Evolutionary conservation across 768 basidiomycete species (phyloP), one percentile per base, ranked within the genome.

Genomic region (Tylopilus sp.): DNA sequence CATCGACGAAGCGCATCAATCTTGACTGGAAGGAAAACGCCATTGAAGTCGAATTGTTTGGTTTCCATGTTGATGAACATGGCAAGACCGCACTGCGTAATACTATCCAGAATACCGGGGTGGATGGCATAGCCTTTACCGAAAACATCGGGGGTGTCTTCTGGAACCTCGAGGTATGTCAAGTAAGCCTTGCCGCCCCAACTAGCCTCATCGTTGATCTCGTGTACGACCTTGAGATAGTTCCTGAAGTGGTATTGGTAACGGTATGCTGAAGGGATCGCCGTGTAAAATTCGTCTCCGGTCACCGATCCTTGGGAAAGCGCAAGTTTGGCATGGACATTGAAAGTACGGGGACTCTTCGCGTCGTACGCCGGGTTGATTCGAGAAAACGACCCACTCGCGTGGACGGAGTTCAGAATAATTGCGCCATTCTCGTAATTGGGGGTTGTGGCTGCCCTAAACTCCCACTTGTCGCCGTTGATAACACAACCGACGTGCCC

Each of bases 41-140:
- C 66, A 4, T 62, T 66, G 46, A 67, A 67, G 42, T 67, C 66
- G 39, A 67, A 67, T 6, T 53, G 65, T 39, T 67, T 67, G 25
- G 61, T 61, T 21, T 58, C 56, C 60, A 62, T 61, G n/a, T 62
- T 62, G 50, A 61, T 61, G 47, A 61, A 61, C 66, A 67, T 63
- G 2, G 63, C 61, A 15, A 67, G 64, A 48, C 66, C 66, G 25
- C 63, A 65, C 44, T 67, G 66, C 17, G 66, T 67, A 43, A 67
- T 65, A 11, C 66, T 68, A 51, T 70, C 69, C 7, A 70, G 52
- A 30, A 70, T 57, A 48, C 69, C 69, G 3, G 69, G 69, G 50
- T 70, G 69, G 44, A 70, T 64, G 39, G 43, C 52, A 18, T 70
- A 70, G 22, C 66, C 64, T 46, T 56, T 59, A 3, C 63, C 66